Base-by-base conservation (phyloP, 1,284 basidiomycete species). In the Phlebopus sp. region DNA sequence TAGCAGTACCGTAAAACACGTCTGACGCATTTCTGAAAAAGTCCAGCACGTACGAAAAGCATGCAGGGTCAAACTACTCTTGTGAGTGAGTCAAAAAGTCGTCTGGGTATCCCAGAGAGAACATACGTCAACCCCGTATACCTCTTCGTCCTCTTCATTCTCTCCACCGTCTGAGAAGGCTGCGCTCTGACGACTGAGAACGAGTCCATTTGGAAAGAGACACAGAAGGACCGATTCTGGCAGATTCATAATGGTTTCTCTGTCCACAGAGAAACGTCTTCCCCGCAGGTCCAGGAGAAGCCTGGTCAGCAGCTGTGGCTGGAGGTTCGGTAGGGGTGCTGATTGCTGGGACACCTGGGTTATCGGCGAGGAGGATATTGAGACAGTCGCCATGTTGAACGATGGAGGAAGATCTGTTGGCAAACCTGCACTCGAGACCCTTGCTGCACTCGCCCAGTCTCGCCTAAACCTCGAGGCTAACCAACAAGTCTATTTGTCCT, bases 201-300 rank as follows among this genome's bases (percentile, higher is more conserved):
- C 92, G 55, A 99, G 83, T 9, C 97, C 96, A 63, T 99, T 98
- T 11, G 96, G 96, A 66, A 99, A 99, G 47, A 99, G 78, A 68
- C 96, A 98, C 41, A 99, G 77, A 50, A 99, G 75, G 39, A 99
- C 92, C 21, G 90, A 94, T 79, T 99, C 96, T 7, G 96, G 96
- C 27, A 99, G 76, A 67, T 96, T 94, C 94, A 99, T 97, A 67
- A 99, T 89, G 27, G 91, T 94, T 72, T 98, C 96, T 58, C 97
- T 81, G 73, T 99, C 97, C 48, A 99, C 93, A 49, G 90, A 86
- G 73, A 98, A 97, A 57, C 93, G 85, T 57, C 76, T 79, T 51
- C 94, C 94, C 55, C 96, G 85, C 42, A 99, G 77, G 70, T 98
- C 96, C 58, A 99, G 85, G 49, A 91, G 82, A 56, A 99, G 80